Conservation (phyloP, 257 asterid genomes). For the Asclepias syriaca region DNA sequence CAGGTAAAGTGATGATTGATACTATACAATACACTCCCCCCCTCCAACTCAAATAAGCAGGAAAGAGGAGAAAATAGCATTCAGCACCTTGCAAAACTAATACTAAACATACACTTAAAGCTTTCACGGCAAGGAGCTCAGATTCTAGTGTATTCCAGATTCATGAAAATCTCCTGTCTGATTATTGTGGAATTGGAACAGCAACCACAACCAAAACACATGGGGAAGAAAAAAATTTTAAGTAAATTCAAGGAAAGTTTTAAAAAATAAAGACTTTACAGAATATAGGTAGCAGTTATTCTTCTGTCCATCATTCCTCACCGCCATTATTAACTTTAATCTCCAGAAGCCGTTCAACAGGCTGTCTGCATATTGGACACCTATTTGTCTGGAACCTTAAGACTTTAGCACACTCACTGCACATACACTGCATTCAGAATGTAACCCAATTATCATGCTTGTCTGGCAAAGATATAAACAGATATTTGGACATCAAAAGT, state of each 20-base stretch:
- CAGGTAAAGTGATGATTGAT: not conserved
- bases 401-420: conserved; percentile 94
- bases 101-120: conserved; percentile 15
- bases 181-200: conserved; percentile 24
- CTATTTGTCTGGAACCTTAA: conserved; percentile 91
- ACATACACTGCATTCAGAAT: conserved; percentile 75
- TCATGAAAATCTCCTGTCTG: conserved; percentile 28
- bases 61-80: conserved; percentile 5
- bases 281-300: conserved; percentile 15
- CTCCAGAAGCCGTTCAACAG: conserved; percentile 96
- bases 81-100: conserved; percentile 23
- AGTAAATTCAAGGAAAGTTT: not conserved
- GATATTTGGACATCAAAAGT: not conserved
- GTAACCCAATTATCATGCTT: not conserved
- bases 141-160: conserved; percentile 17
- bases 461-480: not conserved
- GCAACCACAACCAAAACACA: conserved; percentile 13
- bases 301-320: conserved; percentile 42
- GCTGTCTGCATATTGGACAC: conserved; percentile 98
- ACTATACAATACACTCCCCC: conserved; percentile 12
- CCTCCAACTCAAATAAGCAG: not conserved
- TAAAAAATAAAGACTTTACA: conserved; percentile 29
- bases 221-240: not conserved
- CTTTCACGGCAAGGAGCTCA: conserved; percentile 14
- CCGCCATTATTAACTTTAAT: conserved; percentile 65